Conservation (phyloP, 1,139 yeast species). For the Candida sanyaensis region DNA sequence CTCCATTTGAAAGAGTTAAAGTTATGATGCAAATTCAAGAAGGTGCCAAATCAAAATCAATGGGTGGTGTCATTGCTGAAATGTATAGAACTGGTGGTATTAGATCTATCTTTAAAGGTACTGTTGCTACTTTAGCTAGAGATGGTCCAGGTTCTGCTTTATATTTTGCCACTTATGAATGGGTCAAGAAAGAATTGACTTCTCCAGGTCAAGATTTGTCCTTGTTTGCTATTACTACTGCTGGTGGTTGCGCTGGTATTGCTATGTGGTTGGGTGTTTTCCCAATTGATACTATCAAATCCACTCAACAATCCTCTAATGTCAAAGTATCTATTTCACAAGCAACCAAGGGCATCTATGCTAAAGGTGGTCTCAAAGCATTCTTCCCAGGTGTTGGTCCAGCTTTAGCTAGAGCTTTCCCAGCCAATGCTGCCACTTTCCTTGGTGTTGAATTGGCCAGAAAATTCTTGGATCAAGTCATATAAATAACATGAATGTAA, state of each 20-base stretch:
- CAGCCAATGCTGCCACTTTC: slow-evolving; percentile 97
- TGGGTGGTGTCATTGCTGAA: slow-evolving; percentile 65
- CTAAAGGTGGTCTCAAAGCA: slow-evolving; percentile 80
- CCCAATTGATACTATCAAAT: slow-evolving; percentile 96
- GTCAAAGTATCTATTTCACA: slow-evolving; percentile 59
- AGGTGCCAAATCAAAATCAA: slow-evolving; percentile 51
- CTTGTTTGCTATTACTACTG: slow-evolving; percentile 74
- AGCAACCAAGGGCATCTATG: slow-evolving; percentile 64
- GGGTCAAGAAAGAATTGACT: slow-evolving; percentile 65
- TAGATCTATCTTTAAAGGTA: slow-evolving; percentile 84
- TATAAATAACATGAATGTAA: slow-evolving; percentile 16
- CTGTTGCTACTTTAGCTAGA: slow-evolving; percentile 88
- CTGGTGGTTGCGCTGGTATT: slow-evolving; percentile 96
- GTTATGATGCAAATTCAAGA: slow-evolving; percentile 85
- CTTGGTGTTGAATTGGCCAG: slow-evolving; percentile 92
- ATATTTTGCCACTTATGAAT: slow-evolving; percentile 93
- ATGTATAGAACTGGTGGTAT: slow-evolving; percentile 83
- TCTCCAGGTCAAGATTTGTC: slow-evolving; percentile 59
- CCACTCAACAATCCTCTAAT: slow-evolving; percentile 73
- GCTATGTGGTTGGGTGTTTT: slow-evolving; percentile 96
- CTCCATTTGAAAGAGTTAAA: slow-evolving; percentile 95
- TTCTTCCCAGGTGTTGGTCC: slow-evolving; percentile 99
- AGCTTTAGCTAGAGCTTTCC: slow-evolving; percentile 91
- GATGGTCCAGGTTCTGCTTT: slow-evolving; percentile 99
- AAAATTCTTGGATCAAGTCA: slow-evolving; percentile 53